These are phyloP conservation scores for Fomitopsis serialis DNA, from an alignment of 768 basidiomycete genomes.

Conservation along the genomic window DNA sequence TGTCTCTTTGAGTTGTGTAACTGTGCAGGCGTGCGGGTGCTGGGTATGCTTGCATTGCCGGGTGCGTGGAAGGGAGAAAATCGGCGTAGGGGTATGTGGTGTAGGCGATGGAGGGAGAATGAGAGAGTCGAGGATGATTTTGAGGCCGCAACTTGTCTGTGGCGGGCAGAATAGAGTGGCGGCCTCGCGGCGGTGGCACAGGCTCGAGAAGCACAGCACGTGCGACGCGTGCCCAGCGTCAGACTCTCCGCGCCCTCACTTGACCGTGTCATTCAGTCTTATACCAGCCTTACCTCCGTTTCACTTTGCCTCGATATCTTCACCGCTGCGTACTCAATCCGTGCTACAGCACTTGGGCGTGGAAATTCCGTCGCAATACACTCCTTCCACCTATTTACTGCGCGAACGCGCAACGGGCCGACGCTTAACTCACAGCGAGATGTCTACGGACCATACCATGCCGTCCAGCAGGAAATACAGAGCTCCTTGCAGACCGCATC, in stretches of 20 bases:
- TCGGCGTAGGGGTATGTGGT: too few species aligned
- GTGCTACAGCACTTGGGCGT: too few species aligned
- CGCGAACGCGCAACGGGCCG: background rate
- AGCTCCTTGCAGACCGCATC: slow-evolving; percentile 64
- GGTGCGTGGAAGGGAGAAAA: background rate
- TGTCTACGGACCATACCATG: slow-evolving; percentile 83
- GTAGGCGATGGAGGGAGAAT: too few species aligned
- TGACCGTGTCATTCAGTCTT: too few species aligned
- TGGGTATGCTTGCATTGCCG: slow-evolving; percentile 13
- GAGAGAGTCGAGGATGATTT: too few species aligned
- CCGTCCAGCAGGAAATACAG: slow-evolving; percentile 80
- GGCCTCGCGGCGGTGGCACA: too few species aligned
- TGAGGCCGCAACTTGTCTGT: too few species aligned
- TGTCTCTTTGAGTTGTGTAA: slow-evolving; percentile 49
- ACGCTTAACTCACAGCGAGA: slow-evolving; percentile 18
- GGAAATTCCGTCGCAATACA: too few species aligned
- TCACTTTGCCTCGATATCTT: too few species aligned
- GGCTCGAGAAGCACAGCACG: background rate
- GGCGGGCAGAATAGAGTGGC: too few species aligned
- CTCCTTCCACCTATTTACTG: background rate
- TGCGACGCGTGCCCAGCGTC: background rate
- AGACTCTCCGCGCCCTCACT: background rate
- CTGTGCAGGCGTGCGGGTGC: slow-evolving; percentile 34
- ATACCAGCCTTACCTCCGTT: too few species aligned
- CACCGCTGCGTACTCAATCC: too few species aligned